These are phyloP conservation scores for Eucalyptus cloeziana DNA, from an alignment of 345 rosid species.

Conservation along the genomic window DNA sequence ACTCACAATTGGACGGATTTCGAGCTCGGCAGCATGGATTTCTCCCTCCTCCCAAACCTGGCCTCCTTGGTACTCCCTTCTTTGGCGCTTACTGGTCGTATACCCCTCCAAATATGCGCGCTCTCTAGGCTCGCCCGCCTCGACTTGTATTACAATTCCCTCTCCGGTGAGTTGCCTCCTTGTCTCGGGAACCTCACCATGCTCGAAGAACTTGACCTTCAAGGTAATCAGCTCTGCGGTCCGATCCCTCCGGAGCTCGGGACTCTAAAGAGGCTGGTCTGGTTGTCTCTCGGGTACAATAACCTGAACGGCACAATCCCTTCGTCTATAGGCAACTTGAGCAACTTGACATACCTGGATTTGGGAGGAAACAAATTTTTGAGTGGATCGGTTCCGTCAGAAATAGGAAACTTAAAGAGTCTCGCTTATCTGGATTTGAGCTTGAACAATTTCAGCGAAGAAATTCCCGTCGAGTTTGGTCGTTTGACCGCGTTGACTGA, in stretches of 20 bases:
- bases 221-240: not conserved
- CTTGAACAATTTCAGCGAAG: not conserved
- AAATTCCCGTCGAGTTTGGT: not conserved
- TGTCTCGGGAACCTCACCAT: not conserved
- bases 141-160: rapidly evolving
- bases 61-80: rapidly evolving
- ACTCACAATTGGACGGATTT: rapidly evolving
- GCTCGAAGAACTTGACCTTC: not conserved
- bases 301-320: not conserved
- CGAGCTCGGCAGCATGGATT: not conserved
- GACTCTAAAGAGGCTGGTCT: not conserved
- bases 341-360: not conserved
- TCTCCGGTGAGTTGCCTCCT: not conserved
- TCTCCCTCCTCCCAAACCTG: not conserved
- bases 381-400: not conserved
- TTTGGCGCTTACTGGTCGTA: rapidly evolving
- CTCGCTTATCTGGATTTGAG: rapidly evolving
- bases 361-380: not conserved
- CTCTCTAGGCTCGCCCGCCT: not conserved
- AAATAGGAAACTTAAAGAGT: not conserved
- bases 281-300: rapidly evolving
- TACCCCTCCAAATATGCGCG: not conserved
- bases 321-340: not conserved
- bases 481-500: rapidly evolving
- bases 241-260: not conserved